Percentiles rank a stretch among this genome's conserved stretches.
phyloP scores from a whole-genome alignment of 768 basidiomycete genomes.

The Collybiopsis luxurians region DNA sequence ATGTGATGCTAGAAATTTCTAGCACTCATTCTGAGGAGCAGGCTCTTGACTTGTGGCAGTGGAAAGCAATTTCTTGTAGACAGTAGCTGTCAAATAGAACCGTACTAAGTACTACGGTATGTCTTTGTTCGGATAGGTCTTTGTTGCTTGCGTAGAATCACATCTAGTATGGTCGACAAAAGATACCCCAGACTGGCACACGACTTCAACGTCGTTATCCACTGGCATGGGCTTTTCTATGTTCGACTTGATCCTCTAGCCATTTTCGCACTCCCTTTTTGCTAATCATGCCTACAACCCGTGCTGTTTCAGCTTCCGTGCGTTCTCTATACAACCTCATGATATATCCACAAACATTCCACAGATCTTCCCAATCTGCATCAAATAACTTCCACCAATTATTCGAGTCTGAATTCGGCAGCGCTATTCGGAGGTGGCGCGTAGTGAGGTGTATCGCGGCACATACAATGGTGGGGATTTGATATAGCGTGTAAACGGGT shows the following conservation, averaged over 20 bases:
- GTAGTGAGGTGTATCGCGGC: conserved; percentile 83
- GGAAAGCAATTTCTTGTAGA: too few species aligned
- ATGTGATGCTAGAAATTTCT: too few species aligned
- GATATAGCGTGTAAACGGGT: conserved; percentile 86
- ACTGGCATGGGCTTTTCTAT: too few species aligned
- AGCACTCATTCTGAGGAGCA: too few species aligned
- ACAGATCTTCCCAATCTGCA: conserved; percentile 84
- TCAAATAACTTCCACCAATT: conserved; percentile 97
- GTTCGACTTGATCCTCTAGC: conserved; percentile 58
- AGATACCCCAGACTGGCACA: too few species aligned
- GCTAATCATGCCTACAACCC: conserved; percentile 57
- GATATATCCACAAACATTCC: conserved; percentile 79
- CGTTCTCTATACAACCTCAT: conserved; percentile 76
- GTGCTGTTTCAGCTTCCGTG: conserved; percentile 38
- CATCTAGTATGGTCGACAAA: too few species aligned
- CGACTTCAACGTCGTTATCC: too few species aligned
- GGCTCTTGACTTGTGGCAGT: too few species aligned
- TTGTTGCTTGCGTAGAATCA: too few species aligned
- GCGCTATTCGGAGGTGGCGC: conserved; percentile 66
- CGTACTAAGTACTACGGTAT: too few species aligned
- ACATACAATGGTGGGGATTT: conserved; percentile 86
- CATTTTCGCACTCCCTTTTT: conserved; percentile 83
- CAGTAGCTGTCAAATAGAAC: too few species aligned
- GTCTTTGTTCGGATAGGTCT: too few species aligned
- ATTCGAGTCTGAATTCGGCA: conserved; percentile 68